Evolutionary conservation across 257 asterid genomes (phyloP), one percentile per base, ranked within the genome.

Genomic region (Solanum verrucosum): DNA sequence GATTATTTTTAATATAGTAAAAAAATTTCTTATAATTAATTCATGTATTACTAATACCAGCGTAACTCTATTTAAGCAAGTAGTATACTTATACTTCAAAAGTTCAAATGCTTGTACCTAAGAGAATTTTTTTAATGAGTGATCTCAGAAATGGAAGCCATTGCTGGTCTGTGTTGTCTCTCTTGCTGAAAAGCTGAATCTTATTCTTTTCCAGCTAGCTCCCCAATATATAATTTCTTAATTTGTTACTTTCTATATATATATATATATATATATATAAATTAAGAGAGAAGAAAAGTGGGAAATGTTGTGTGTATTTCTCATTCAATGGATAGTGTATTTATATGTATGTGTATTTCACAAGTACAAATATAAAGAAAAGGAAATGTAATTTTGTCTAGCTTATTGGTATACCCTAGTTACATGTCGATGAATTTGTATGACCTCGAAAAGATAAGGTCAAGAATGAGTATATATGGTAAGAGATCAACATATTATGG

Each of bases 141-240:
- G 44, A 52, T 37, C 16, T 71, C 86, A 38, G 16, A 88, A 83
- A 70, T 63, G 86, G 89, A 83, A 87, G 87, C 87, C 87, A 79
- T 63, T 73, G 89, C 89, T 88, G 84, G 92, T 90, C 86, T 59
- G 84, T 84, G 87, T 88, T 78, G 81, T 79, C 88, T 88, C 90
- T 75, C 79, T 37, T 56, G 86, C 87, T 90, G 88, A 91, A 92
- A 91, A 93, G 94, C 91, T 91, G 90, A 88, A 52, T 87, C n/a
- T 84, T 21, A 38, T 13, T 83, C 59, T 82, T 86, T 84, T 90
- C 91, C 88, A 86, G 73, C 88, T 84, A 91, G 85, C 87, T 81
- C 59, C 52, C 85, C 25, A 74, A 29, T 81, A 38, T 31, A 44
- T 10, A 21, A 73, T 35, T 71, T 73, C 82, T 35, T 73, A 20